Conservation (phyloP, 495 filamentous ascomycete genomes). For the Penicillium riverlandense region DNA sequence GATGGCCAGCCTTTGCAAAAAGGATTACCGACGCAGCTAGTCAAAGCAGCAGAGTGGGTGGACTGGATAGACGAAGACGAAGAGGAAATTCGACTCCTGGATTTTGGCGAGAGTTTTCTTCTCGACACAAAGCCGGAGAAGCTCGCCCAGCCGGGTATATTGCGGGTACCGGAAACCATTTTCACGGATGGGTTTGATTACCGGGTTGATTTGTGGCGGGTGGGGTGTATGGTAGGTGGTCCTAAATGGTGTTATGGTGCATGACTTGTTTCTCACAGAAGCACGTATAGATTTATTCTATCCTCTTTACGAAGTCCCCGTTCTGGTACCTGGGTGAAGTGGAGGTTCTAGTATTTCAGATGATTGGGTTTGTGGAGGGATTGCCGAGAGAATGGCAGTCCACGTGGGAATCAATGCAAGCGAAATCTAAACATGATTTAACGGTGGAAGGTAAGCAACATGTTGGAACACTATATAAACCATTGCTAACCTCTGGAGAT, state of each 20-base stretch:
- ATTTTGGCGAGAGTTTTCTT: slow-evolving; percentile 30
- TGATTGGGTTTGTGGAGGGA: slow-evolving; percentile 11
- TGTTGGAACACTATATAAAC: not conserved
- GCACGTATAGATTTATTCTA: slow-evolving; percentile 18
- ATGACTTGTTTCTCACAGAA: too few relatives aligned
- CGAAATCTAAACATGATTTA: slow-evolving; percentile 4
- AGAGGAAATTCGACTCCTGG: slow-evolving; percentile 29
- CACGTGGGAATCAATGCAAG: slow-evolving; percentile 9
- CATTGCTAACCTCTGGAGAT: slow-evolving; percentile 6
- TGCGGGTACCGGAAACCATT: slow-evolving; percentile 32
- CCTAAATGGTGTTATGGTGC: slow-evolving; percentile 3
- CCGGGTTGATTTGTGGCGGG: slow-evolving; percentile 35
- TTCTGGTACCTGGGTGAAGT: slow-evolving; percentile 17
- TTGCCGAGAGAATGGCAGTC: slow-evolving; percentile 13
- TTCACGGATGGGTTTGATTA: slow-evolving; percentile 31
- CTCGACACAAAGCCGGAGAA: slow-evolving; percentile 16
- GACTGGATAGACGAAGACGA: slow-evolving; percentile 31
- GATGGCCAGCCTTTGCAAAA: slow-evolving; percentile 22
- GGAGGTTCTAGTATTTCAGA: slow-evolving; percentile 7
- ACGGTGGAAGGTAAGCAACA: slow-evolving; percentile 6
- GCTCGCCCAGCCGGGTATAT: slow-evolving; percentile 24
- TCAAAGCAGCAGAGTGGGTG: slow-evolving; percentile 24
- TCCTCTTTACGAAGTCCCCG: slow-evolving; percentile 11
- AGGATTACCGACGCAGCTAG: slow-evolving; percentile 23
- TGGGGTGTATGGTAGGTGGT: slow-evolving; percentile 25